A percentile compares a stretch with the other conserved stretches of the same genome.
Conservation (phyloP, 1,139 yeast species). For the Eremothecium cymbalariae region DNA sequence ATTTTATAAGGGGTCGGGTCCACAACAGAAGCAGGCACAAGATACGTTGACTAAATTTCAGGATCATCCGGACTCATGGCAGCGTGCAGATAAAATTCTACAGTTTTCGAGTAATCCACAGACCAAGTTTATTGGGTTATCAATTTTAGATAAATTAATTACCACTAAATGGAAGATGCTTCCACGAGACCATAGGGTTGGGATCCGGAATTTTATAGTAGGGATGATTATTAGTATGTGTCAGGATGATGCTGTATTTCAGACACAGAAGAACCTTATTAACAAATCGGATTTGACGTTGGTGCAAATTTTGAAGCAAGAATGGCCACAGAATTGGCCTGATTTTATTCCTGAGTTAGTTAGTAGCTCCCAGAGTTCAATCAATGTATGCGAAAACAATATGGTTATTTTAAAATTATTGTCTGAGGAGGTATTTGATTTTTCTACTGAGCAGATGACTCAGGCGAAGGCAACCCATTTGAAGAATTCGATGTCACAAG, state of each 20-base stretch:
- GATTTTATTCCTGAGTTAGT: slow-evolving; percentile 92
- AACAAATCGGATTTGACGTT: slow-evolving; percentile 90
- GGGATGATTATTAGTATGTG: slow-evolving; percentile 90
- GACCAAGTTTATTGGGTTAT: slow-evolving; percentile 83
- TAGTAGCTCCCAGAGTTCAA: slow-evolving; percentile 70
- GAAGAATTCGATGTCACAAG: slow-evolving; percentile 77
- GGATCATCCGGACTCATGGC: slow-evolving; percentile 95
- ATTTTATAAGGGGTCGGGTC: slow-evolving; percentile 78
- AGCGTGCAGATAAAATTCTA: slow-evolving; percentile 80
- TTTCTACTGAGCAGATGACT: slow-evolving; percentile 89
- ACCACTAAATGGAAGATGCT: slow-evolving; percentile 90
- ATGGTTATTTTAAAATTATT: slow-evolving; percentile 84
- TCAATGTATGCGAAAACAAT: slow-evolving; percentile 94
- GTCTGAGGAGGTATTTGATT: slow-evolving; percentile 95
- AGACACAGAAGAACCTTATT: slow-evolving; percentile 70
- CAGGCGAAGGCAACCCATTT: slow-evolving; percentile 84
- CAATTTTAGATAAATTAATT: slow-evolving; percentile 82
- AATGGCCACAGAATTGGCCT: slow-evolving; percentile 99
- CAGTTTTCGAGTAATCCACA: slow-evolving; percentile 75
- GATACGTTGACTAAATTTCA: slow-evolving; percentile 78
- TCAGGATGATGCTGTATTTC: slow-evolving; percentile 73
- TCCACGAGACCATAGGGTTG: slow-evolving; percentile 77
- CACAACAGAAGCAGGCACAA: slow-evolving; percentile 78
- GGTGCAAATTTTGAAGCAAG: slow-evolving; percentile 91
- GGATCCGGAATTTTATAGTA: slow-evolving; percentile 87